Conservation (phyloP, 1,284 basidiomycete species). For the Trichosporon sp. region DNA sequence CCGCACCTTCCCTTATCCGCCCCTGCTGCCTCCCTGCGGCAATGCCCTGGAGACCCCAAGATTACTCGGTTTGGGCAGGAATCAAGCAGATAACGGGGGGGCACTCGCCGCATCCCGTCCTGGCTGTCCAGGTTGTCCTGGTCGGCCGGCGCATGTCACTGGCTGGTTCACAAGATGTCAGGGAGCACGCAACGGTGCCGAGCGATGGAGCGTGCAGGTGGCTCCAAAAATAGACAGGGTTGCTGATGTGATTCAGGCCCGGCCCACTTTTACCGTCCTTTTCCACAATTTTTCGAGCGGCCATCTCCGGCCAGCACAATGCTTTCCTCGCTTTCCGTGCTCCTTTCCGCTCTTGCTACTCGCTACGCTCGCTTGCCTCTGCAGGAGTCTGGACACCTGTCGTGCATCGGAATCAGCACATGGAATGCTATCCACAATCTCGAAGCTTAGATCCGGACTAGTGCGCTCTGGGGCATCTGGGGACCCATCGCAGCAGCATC, state of each 20-base stretch:
- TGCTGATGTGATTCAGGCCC: neutral
- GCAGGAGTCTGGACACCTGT: neutral
- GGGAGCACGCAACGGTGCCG: neutral
- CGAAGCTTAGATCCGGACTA: neutral
- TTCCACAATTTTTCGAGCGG: neutral
- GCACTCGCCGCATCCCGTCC: neutral
- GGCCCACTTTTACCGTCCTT: conserved; percentile 8
- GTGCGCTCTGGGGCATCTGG: neutral
- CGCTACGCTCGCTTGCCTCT: neutral
- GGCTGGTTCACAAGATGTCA: neutral
- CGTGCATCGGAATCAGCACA: neutral
- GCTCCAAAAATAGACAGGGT: neutral
- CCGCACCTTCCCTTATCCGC: neutral
- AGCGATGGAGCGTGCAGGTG: conserved; percentile 6
- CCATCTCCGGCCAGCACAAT: neutral
- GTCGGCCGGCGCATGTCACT: neutral
- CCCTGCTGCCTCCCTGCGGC: neutral
- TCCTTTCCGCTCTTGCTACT: neutral
- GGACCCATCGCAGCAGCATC: neutral
- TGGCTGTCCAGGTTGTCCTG: too few species aligned
- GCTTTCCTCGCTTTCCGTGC: neutral
- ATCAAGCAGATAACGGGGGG: neutral
- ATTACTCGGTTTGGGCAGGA: neutral
- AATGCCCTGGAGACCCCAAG: neutral
- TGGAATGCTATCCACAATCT: neutral